Evolutionary conservation across 2,329 filamentous ascomycete genomes (phyloP), one percentile per base, ranked within the genome.

Genomic region (Fusarium sublunatum): DNA sequence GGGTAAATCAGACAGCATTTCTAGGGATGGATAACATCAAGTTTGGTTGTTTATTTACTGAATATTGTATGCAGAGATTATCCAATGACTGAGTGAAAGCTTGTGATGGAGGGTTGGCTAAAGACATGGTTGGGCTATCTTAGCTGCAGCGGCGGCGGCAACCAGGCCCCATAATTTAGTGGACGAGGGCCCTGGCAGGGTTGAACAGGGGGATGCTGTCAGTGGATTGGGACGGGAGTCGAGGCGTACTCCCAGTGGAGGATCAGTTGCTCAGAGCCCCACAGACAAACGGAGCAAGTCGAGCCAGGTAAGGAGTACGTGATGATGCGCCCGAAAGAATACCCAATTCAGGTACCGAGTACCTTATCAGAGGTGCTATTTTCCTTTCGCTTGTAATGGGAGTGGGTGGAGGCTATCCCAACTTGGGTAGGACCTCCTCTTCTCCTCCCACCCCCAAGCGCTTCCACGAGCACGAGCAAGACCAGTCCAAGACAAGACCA

Each of bases 401-500:
- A 36, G 57, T 60, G 44, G 63, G 57, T 60, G 44, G 63, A 66
- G 39, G 49, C 49, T 64, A 52, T 64, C 59, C 61, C 44, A 64
- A 64, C 48, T 58, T 56, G 43, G 58, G 53, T 64, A 56, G 63
- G 53, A 67, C 59, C 63, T 67, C 63, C 63, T 66, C 61, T 54
- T 62, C 57, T 53, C 54, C 63, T 59, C 50, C 58, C 61, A 58
- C 48, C 49, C 58, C 52, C 57, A 54, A 61, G 63, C 63, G 63
- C 63, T 64, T 64, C 63, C 50, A 48, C 35, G 35, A 57, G 47
- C 59, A 22, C 44, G 15, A 47, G 36, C 49, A 53, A 34, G 52
- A 48, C 43, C 51, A 58, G 47, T 57, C 61, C 56, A 43, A 53
- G 53, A 66, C 63, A 60, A 47, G 61, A 64, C 52, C 53, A 63